These are phyloP conservation scores for Tillandsia fasciculata DNA, from an alignment of 176 grass and related monocot species.

Conservation along the genomic window DNA sequence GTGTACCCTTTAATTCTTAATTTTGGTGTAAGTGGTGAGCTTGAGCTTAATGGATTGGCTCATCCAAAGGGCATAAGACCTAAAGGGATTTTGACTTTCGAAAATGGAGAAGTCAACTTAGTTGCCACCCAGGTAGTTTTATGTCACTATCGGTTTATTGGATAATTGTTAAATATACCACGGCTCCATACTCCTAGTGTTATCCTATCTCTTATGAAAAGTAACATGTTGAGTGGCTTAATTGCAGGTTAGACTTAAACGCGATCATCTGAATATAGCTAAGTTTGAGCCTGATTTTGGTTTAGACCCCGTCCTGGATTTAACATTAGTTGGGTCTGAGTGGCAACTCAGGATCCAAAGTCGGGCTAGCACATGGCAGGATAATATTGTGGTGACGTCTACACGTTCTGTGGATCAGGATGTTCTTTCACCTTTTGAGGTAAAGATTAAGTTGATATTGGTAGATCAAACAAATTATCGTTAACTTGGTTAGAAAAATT, in stretches of 20 bases:
- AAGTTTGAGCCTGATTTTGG: slow-evolving; percentile 99
- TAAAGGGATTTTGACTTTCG: slow-evolving; percentile 86
- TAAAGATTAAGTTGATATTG: slow-evolving; percentile 15
- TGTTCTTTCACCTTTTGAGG: slow-evolving; percentile 88
- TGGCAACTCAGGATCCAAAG: slow-evolving; percentile 98
- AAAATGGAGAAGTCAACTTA: slow-evolving; percentile 95
- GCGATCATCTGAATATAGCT: slow-evolving; percentile 82
- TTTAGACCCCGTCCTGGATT: slow-evolving; percentile 88
- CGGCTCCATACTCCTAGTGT: slow-evolving; percentile 4
- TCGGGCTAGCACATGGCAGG: slow-evolving; percentile 96
- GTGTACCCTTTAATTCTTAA: slow-evolving; percentile 97
- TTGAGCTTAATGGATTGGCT: slow-evolving; percentile 85
- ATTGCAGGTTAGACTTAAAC: slow-evolving; percentile 87
- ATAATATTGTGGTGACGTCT: slow-evolving; percentile 81
- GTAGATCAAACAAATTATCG: neutral
- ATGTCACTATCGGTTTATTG: too few relatives aligned
- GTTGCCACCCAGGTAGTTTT: slow-evolving; percentile 81
- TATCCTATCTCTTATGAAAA: neutral
- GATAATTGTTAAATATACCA: too few relatives aligned
- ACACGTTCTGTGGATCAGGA: slow-evolving; percentile 89
- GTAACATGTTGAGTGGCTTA: slow-evolving; percentile 12
- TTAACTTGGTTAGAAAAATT: too few relatives aligned
- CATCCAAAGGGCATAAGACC: slow-evolving; percentile 90
- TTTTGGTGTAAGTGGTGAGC: slow-evolving; percentile 83
- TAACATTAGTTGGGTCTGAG: slow-evolving; percentile 86